Percentiles rank a stretch among this genome's conserved stretches.
Evolutionary conservation across 495 filamentous ascomycete species (phyloP).

Genomic region (Lophiotrema nucula): DNA sequence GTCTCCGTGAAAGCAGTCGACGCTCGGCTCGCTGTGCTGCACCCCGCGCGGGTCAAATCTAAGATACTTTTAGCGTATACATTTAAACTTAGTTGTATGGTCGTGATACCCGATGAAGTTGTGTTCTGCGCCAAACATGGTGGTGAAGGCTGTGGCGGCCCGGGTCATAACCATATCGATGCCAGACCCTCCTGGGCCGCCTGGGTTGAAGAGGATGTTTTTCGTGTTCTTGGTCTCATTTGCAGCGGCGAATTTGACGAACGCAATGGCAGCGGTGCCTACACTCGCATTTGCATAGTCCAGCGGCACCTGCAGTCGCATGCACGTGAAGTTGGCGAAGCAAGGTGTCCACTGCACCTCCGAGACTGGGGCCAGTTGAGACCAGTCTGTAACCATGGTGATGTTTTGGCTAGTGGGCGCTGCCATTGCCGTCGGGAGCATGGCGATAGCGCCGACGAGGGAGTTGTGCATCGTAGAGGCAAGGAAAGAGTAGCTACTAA

Average conservation of each 20-base stretch:
- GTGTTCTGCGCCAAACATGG: conserved; percentile 31
- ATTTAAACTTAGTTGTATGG: no score
- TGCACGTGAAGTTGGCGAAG: conserved; percentile 34
- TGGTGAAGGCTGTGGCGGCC: conserved; percentile 25
- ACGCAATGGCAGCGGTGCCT: conserved; percentile 33
- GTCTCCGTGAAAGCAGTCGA: conserved; percentile 1
- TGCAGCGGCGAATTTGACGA: conserved; percentile 34
- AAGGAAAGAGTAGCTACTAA: no score
- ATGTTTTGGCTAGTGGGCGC: not conserved
- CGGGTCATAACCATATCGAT: conserved; percentile 39
- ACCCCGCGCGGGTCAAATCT: conserved; percentile 51
- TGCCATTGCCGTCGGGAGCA: no score
- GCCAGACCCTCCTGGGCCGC: conserved; percentile 48
- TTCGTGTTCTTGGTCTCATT: conserved; percentile 33
- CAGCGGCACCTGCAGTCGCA: conserved; percentile 33
- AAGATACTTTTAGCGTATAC: conserved; percentile 53
- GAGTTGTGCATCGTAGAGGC: no score
- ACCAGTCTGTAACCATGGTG: not conserved
- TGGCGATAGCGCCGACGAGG: no score
- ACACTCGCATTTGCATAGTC: conserved; percentile 34
- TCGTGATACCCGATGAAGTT: no score
- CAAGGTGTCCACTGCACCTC: conserved; percentile 37
- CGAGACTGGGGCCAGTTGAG: conserved; percentile 7
- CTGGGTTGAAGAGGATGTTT: conserved; percentile 35
- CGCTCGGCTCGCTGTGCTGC: conserved; percentile 33